Evolutionary conservation across 495 filamentous ascomycete species (phyloP).

Genomic region (Elaphomyces granulatus): DNA sequence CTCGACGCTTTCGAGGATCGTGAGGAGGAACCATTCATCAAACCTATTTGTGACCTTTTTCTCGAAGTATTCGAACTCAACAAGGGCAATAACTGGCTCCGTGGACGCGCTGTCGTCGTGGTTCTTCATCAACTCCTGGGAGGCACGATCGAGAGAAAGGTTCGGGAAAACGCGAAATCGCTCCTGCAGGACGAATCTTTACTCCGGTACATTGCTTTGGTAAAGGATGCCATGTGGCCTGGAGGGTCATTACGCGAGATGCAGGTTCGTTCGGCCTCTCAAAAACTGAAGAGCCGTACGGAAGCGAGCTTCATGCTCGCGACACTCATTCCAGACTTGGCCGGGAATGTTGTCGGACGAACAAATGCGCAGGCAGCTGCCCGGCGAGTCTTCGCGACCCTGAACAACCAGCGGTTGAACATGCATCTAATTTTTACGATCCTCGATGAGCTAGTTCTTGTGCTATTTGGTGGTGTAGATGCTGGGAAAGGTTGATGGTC

Average conservation of each 20-base stretch:
- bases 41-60: constrained; percentile 96
- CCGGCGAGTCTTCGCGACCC: constrained; percentile 61
- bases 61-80: constrained; percentile 93
- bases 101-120: constrained; percentile 85
- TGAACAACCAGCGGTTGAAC: constrained; percentile 60
- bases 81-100: constrained; percentile 82
- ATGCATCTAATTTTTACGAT: constrained; percentile 65
- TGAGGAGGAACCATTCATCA: constrained; percentile 88
- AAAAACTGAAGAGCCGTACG: constrained; percentile 50
- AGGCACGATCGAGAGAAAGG: constrained; percentile 84
- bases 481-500: constrained; percentile 7
- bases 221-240: constrained; percentile 70
- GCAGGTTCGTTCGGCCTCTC: constrained; percentile 42
- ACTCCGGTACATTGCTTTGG: constrained; percentile 53
- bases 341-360: constrained; percentile 70
- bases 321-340: constrained; percentile 66
- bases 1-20: constrained; percentile 83
- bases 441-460: constrained; percentile 61
- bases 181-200: constrained; percentile 65
- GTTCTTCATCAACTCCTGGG: constrained; percentile 58
- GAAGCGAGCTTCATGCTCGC: constrained; percentile 72
- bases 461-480: constrained; percentile 46
- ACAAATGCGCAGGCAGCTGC: constrained; percentile 75
- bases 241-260: constrained; percentile 43
- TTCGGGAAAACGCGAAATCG: constrained; percentile 61